Evolutionary conservation across 768 basidiomycete genomes (phyloP).

Genomic region (Boletus pseudo-olivaceus): DNA sequence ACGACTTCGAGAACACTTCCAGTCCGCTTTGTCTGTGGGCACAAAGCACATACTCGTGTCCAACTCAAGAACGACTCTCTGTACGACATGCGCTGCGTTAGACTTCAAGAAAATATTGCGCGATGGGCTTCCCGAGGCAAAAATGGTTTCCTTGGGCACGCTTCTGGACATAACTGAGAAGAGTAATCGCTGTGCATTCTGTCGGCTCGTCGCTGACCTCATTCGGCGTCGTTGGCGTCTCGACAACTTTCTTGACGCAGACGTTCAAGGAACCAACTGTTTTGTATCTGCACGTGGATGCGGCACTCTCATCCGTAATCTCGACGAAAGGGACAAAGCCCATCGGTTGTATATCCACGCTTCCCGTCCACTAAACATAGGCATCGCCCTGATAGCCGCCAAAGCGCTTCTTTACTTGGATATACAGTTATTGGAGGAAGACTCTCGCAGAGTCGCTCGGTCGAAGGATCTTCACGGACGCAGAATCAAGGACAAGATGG

Average conservation of each 20-base stretch:
- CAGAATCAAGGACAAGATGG: conserved; percentile 8
- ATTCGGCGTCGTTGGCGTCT: conserved; percentile 17
- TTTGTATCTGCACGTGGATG: conserved; percentile 2
- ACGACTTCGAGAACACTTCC: conserved; percentile 4
- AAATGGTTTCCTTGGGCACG: conserved; percentile 1
- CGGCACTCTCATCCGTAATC: not conserved
- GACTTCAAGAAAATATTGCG: conserved; percentile 10
- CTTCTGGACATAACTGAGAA: conserved; percentile 9
- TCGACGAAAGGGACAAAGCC: conserved; percentile 1
- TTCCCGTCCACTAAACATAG: conserved; percentile 6
- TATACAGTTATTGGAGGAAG: conserved; percentile 19
- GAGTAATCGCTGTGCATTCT: conserved; percentile 11
- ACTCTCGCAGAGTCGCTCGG: conserved; percentile 13
- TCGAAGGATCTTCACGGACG: conserved; percentile 20
- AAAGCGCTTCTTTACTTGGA: conserved; percentile 3
- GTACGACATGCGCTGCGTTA: conserved; percentile 10
- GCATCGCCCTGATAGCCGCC: not conserved
- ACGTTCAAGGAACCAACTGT: conserved; percentile 3
- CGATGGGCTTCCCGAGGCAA: conserved; percentile 8
- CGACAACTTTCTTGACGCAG: conserved; percentile 5
- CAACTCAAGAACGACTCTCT: not conserved
- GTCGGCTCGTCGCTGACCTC: conserved; percentile 7
- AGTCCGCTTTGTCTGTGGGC: not conserved
- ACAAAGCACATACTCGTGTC: not conserved
- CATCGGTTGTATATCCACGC: conserved; percentile 14